Evolutionary conservation across 1,139 yeast genomes (phyloP), one percentile per base, ranked within the genome.

Genomic region (Kodamaea sp.): DNA sequence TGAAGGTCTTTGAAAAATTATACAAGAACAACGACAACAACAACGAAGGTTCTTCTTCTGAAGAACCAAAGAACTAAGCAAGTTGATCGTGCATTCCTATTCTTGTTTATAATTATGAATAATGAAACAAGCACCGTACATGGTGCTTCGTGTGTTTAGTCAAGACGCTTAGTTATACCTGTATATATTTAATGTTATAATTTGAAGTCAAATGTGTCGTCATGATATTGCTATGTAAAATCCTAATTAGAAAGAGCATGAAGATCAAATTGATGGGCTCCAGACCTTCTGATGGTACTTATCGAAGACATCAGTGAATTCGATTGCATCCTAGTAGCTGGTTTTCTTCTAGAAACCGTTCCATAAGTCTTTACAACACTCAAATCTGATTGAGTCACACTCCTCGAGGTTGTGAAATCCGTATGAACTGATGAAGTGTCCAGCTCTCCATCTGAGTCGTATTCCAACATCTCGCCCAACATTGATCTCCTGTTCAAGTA

Each of bases 1-100:
- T 92, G 73, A 88, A 89, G 70, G 82, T 89, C 55, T 92, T 92
- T 70, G 96, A 89, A 78, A 86, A 88, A 74, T 83, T 90, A 74
- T 90, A 90, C 88, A 90, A 89, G 78, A 83, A 84, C 70, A 60
- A 61, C 50, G 63, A 64, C 41, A 56, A 59, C 52, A 57, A 58
- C 50, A 53, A 46, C 44, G 44, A 47, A 44, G 47, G 50, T 37
- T 41, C 48, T 37, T 43, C 50, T 36, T 50, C 59, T 38, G 69
- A 63, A 50, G 70, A 66, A 55, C 70, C 66, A 56, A 68, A 68
- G 70, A 67, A 68, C 63, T 67, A 66, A 55, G 44, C 38, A 24
- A 28, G 22, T 22, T 34, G 31, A 14, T 22, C 28, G 33, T 38
- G n/a, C 24, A 22, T 22, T 22, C 12, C 10, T 10, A 11, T 41